Percentiles rank a stretch among this genome's conserved stretches.
phyloP scores from a whole-genome alignment of 176 grass and related monocot genomes.

The barley (Hordeum vulgare) region MorexV3_pseudomolecules_assembly NC_058523.1:172141111-172141610 shows the following conservation, averaged over 20 bases:
- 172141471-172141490: no score
- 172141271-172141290: neutral
- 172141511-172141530: neutral
- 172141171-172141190: neutral
- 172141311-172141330: neutral
- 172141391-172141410: neutral
- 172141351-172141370: neutral
- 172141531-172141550: neutral
- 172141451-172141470: neutral
- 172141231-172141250: neutral
- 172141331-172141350: neutral
- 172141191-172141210: neutral
- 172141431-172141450: neutral
- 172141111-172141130: neutral
- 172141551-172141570: neutral
- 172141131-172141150: neutral
- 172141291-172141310: neutral
- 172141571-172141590: neutral
- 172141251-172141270: neutral
- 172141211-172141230: neutral
- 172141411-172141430: no score
- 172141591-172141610: neutral
- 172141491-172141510: neutral
- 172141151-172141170: neutral
- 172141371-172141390: neutral